Percentiles rank a stretch among this genome's conserved stretches.
These are phyloP conservation scores for Ustilago cynodontis DNA, from an alignment of 1,284 basidiomycete genomes.

Conservation along the genomic window DNA sequence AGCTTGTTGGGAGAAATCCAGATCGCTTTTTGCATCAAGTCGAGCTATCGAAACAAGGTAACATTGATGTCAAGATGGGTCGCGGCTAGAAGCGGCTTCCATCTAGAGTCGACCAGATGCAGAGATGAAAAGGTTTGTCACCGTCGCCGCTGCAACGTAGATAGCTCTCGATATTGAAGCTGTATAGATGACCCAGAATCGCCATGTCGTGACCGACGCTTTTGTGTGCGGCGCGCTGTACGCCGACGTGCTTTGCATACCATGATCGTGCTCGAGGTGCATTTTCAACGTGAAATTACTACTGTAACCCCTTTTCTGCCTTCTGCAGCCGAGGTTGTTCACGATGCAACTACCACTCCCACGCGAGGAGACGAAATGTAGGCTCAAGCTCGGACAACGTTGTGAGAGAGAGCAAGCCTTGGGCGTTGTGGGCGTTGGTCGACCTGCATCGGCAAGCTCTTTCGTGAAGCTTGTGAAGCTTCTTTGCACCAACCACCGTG, in stretches of 20 bases:
- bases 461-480: slow-evolving; percentile 6
- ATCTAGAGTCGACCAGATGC: not conserved
- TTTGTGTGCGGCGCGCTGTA: slow-evolving; percentile 1
- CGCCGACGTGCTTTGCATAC: slow-evolving; percentile 16
- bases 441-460: slow-evolving; percentile 20
- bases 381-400: not conserved
- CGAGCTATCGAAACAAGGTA: too few species aligned
- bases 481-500: slow-evolving; percentile 7
- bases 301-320: slow-evolving; percentile 3
- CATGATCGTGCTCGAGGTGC: not conserved
- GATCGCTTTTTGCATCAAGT: too few species aligned
- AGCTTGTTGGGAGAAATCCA: too few species aligned
- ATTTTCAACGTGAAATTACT: too few species aligned
- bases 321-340: slow-evolving; percentile 1
- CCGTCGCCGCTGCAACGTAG: slow-evolving; percentile 3
- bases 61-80: too few species aligned
- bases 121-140: slow-evolving; percentile 10
- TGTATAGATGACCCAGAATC: not conserved
- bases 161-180: not conserved
- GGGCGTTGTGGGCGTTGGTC: slow-evolving; percentile 14
- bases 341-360: not conserved
- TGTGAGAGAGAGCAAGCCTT: not conserved
- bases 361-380: not conserved
- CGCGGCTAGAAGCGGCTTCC: too few species aligned
- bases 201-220: not conserved